These are phyloP conservation scores for Biancaea sappan DNA, from an alignment of 306 rosid genomes.

Conservation along the genomic window DNA sequence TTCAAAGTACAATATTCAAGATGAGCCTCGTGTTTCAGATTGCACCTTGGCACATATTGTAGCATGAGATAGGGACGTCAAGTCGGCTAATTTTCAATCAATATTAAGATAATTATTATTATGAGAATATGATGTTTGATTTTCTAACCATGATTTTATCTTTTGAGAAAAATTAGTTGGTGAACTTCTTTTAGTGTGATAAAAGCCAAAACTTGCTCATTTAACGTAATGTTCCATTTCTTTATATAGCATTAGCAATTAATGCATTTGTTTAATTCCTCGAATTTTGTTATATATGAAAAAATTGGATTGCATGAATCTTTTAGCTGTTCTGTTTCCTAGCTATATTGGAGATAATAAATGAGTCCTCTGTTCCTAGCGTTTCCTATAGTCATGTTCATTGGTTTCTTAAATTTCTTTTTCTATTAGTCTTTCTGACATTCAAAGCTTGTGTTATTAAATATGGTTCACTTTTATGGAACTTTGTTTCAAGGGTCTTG, in stretches of 20 bases:
- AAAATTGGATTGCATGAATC: not conserved
- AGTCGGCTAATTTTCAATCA: not conserved
- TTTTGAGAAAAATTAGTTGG: not conserved
- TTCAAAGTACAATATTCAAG: not conserved
- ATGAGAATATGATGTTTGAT: not conserved
- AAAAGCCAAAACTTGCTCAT: not conserved
- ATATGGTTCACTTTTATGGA: slow-evolving; percentile 8
- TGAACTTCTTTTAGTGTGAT: not conserved
- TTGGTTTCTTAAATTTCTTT: not conserved
- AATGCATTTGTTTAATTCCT: not conserved
- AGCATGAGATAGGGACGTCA: not conserved
- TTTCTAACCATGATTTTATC: not conserved
- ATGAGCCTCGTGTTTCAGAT: not conserved
- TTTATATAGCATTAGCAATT: not conserved
- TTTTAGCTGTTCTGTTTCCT: not conserved
- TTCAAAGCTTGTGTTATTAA: not conserved
- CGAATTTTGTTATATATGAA: not conserved
- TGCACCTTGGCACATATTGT: not conserved
- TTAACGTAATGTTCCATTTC: not conserved
- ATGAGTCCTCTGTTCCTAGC: not conserved
- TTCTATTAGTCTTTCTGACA: too few species aligned
- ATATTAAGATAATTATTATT: not conserved
- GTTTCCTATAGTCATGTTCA: not conserved
- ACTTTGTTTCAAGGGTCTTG: slow-evolving; percentile 51
- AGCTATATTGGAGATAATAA: not conserved